Percentiles rank a stretch among this genome's conserved stretches.
Evolutionary conservation across 495 filamentous ascomycete species (phyloP).

Genomic region (Cercophora sp.): DNA sequence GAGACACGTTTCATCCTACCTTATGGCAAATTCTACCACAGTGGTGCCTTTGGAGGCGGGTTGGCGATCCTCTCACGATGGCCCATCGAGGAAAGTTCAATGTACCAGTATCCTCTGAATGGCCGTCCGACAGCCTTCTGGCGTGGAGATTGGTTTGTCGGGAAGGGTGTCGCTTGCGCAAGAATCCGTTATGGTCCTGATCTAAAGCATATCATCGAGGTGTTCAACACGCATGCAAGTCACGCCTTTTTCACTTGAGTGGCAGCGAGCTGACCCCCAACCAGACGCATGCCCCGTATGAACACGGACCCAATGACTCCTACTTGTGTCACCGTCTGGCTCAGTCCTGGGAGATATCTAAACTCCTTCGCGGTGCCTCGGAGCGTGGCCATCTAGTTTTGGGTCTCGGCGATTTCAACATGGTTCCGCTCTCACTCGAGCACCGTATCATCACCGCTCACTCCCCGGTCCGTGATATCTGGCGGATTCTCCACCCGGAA

Average conservation of each 20-base stretch:
- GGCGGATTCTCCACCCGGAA: conserved; percentile 75
- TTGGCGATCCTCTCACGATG: conserved; percentile 90
- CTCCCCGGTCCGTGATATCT: conserved; percentile 74
- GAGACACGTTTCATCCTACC: conserved; percentile 77
- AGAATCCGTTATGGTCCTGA: conserved; percentile 68
- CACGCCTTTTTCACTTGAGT: too few relatives aligned
- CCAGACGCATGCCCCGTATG: conserved; percentile 89
- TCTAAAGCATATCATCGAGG: conserved; percentile 69
- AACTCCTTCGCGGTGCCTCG: conserved; percentile 78
- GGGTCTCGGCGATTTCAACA: conserved; percentile 91
- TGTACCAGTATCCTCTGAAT: conserved; percentile 86
- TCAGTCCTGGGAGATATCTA: conserved; percentile 96
- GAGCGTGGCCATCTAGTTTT: conserved; percentile 83
- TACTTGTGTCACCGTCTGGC: conserved; percentile 87
- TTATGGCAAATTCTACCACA: conserved; percentile 89
- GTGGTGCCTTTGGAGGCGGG: conserved; percentile 83
- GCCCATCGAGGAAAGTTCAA: conserved; percentile 91
- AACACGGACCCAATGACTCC: conserved; percentile 65
- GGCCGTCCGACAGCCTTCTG: conserved; percentile 91
- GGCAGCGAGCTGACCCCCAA: too few relatives aligned
- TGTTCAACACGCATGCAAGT: conserved; percentile 97
- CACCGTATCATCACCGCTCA: conserved; percentile 77
- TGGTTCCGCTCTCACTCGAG: conserved; percentile 82
- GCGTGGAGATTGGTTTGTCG: conserved; percentile 90
- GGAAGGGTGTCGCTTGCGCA: conserved; percentile 89